phyloP scores from a whole-genome alignment of 257 asterid species.

The Cinchona pubescens region DNA sequence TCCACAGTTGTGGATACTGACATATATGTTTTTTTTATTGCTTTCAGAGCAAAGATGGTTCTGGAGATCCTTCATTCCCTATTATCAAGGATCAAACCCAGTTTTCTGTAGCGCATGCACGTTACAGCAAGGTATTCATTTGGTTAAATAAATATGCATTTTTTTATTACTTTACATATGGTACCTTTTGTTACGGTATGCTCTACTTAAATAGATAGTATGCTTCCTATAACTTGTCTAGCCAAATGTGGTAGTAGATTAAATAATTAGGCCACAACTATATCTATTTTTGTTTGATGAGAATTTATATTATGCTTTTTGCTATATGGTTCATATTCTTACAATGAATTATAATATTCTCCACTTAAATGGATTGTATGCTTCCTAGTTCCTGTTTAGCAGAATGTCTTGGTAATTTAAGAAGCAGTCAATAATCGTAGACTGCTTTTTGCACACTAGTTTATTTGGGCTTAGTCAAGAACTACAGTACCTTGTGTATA shows the following conservation, averaged over 20 bases:
- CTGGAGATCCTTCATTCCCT: constrained; percentile 95
- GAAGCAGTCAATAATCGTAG: neutral
- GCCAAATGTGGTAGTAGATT: neutral
- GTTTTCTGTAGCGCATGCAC: constrained; percentile 92
- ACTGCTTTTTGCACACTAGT: no score
- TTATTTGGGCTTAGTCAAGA: neutral
- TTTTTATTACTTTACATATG: neutral
- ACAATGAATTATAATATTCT: neutral
- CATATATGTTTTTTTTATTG: constrained; percentile 9
- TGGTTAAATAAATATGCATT: neutral
- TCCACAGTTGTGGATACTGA: neutral
- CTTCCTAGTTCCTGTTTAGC: constrained; percentile 2
- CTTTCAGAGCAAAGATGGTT: constrained; percentile 81
- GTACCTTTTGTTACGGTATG: neutral
- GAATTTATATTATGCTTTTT: neutral
- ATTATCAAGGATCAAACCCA: constrained; percentile 90
- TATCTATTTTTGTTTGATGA: neutral
- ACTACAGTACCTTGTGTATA: neutral
- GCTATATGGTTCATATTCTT: neutral
- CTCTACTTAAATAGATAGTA: neutral
- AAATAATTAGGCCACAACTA: neutral
- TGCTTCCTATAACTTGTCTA: neutral
- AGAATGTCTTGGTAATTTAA: neutral
- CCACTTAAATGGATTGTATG: neutral
- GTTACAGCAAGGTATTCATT: constrained; percentile 82